These are phyloP conservation scores for Neonectria neomacrospora DNA, from an alignment of 2,329 filamentous ascomycete species.

Conservation along the genomic window DNA sequence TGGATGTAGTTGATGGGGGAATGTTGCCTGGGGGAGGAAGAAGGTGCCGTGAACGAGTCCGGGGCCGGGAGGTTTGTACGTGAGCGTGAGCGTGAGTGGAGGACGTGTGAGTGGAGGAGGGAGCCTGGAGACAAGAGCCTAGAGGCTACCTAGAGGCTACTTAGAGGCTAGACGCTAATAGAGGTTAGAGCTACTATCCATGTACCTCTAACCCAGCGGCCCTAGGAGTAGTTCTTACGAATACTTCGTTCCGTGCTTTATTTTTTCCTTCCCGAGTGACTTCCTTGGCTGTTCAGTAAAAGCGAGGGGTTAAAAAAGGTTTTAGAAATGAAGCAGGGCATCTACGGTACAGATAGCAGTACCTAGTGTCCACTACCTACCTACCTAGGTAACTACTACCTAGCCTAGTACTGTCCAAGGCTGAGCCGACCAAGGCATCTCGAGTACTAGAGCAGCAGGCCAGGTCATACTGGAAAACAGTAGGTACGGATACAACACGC, in stretches of 20 bases:
- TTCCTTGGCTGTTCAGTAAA: background rate
- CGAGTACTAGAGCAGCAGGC: background rate
- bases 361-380: background rate
- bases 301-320: background rate
- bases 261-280: background rate
- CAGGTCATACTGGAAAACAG: background rate
- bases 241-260: background rate
- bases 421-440: background rate
- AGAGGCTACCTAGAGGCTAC: too few relatives aligned
- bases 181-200: conserved; percentile 12
- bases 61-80: conserved; percentile 33
- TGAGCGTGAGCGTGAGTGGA: conserved; percentile 37
- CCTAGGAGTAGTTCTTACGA: background rate
- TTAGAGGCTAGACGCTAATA: conserved; percentile 16
- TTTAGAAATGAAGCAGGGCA: too few relatives aligned
- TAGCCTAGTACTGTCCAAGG: background rate
- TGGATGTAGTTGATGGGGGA: conserved; percentile 15
- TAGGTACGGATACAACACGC: background rate
- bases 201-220: background rate
- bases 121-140: conserved; percentile 29
- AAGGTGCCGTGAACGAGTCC: conserved; percentile 31
- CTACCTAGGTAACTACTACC: background rate
- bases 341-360: too few relatives aligned
- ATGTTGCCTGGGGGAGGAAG: conserved; percentile 41
- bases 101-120: conserved; percentile 43